These are phyloP conservation scores for Wallacemonas sp. DNA, from an alignment of 208 protist species.

Conservation along the genomic window DNA sequence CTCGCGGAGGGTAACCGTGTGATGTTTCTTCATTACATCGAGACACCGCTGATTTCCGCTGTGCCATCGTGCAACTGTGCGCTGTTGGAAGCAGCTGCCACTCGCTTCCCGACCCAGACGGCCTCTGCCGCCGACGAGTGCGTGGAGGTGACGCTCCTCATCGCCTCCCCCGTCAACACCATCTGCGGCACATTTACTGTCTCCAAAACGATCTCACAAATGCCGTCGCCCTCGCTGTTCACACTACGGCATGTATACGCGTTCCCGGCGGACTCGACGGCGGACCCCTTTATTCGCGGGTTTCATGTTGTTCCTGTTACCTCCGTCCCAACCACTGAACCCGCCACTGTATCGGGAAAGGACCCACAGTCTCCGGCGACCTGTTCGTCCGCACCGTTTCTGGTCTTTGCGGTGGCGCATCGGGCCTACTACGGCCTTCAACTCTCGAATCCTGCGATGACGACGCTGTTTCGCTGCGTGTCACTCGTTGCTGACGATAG, in stretches of 20 bases:
- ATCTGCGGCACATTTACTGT: conserved; percentile 11
- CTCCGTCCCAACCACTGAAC: neutral
- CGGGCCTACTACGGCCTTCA: conserved; percentile 43
- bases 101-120: neutral
- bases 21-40: conserved; percentile 37
- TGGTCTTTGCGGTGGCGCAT: conserved; percentile 45
- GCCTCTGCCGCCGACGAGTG: neutral
- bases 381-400: conserved; percentile 3
- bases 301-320: neutral
- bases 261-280: too few species aligned
- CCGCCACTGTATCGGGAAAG: neutral
- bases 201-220: too few species aligned
- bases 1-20: neutral
- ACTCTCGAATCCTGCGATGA: conserved; percentile 17
- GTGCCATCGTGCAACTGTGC: conserved; percentile 44
- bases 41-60: conserved; percentile 32
- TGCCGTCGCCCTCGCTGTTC: neutral
- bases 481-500: conserved; percentile 20
- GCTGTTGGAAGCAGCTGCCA: conserved; percentile 8
- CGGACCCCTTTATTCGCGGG: neutral
- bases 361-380: too few species aligned
- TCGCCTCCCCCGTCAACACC: conserved; percentile 19
- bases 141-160: conserved; percentile 14
- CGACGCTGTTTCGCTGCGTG: conserved; percentile 47
- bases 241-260: neutral